Percentiles rank a stretch among this genome's conserved stretches.
These are phyloP conservation scores for Aspergillus tamarii DNA, from an alignment of 2,329 filamentous ascomycete genomes.

Conservation along the genomic window DNA sequence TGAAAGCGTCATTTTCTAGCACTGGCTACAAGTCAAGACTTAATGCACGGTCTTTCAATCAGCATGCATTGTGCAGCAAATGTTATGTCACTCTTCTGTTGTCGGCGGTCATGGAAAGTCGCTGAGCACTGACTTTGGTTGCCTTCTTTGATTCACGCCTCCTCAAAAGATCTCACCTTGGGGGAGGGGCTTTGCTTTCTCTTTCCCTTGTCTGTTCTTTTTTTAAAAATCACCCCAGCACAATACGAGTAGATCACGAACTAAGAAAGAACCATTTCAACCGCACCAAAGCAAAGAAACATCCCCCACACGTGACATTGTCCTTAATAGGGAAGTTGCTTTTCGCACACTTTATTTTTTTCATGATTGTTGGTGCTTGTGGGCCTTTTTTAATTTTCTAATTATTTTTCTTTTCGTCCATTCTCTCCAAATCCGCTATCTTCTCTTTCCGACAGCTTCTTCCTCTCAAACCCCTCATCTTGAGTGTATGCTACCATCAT, in stretches of 20 bases:
- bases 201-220: neutral
- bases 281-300: slow-evolving; percentile 4
- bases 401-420: slow-evolving; percentile 1
- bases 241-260: neutral
- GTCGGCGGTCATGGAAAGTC: neutral
- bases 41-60: neutral
- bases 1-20: neutral
- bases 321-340: slow-evolving; percentile 19
- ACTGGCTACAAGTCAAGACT: neutral
- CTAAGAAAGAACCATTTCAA: slow-evolving; percentile 7
- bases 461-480: slow-evolving; percentile 1
- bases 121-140: slow-evolving; percentile 11
- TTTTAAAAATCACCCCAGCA: neutral
- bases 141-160: slow-evolving; percentile 15
- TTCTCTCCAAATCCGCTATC: neutral
- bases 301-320: slow-evolving; percentile 26
- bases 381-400: slow-evolving; percentile 1
- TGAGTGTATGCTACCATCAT: slow-evolving; percentile 12
- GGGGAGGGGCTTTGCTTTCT: slow-evolving; percentile 9
- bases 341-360: slow-evolving; percentile 8
- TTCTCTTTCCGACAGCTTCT: slow-evolving; percentile 1
- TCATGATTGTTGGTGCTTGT: slow-evolving; percentile 7
- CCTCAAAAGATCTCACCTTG: neutral
- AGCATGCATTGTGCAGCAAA: slow-evolving; percentile 2
- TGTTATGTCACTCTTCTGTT: slow-evolving; percentile 5